phyloP scores from a whole-genome alignment of 306 rosid species.

The Prunus armeniaca region DNA sequence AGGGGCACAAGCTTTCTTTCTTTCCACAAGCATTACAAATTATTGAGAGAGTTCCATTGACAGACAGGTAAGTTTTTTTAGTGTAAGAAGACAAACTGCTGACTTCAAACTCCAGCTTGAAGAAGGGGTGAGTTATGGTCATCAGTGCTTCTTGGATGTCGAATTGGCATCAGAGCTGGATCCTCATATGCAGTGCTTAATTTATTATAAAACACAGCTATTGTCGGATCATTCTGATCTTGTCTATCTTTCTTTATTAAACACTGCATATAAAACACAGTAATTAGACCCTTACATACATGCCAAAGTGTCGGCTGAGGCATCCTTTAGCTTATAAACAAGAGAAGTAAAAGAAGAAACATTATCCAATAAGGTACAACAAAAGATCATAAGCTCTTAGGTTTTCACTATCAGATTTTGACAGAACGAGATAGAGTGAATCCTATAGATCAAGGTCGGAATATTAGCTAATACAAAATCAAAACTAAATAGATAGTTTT shows the following conservation, averaged over 20 bases:
- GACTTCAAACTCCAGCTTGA: slow-evolving; percentile 30
- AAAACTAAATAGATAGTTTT: not conserved
- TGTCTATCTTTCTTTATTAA: slow-evolving; percentile 70
- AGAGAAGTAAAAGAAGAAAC: not conserved
- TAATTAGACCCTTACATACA: not conserved
- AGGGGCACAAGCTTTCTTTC: not conserved
- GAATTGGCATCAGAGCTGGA: slow-evolving; percentile 53
- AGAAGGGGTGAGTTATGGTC: slow-evolving; percentile 56
- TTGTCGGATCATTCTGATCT: slow-evolving; percentile 45
- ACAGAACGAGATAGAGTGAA: not conserved
- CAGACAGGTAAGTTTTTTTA: not conserved
- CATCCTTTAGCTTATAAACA: not conserved
- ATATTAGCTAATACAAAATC: not conserved
- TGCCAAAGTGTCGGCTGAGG: not conserved
- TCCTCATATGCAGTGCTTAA: slow-evolving; percentile 54
- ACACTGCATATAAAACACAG: slow-evolving; percentile 47
- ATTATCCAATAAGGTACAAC: not conserved
- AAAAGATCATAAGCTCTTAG: not conserved
- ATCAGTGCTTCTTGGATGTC: slow-evolving; percentile 33
- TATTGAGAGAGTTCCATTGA: too few relatives aligned
- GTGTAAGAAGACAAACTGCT: not conserved
- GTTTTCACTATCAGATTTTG: not conserved
- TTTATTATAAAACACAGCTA: slow-evolving; percentile 50
- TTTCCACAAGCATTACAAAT: too few relatives aligned
- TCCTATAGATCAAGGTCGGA: not conserved